phyloP scores from a whole-genome alignment of 140 eudicot species.

The Cichorium intybus region DNA sequence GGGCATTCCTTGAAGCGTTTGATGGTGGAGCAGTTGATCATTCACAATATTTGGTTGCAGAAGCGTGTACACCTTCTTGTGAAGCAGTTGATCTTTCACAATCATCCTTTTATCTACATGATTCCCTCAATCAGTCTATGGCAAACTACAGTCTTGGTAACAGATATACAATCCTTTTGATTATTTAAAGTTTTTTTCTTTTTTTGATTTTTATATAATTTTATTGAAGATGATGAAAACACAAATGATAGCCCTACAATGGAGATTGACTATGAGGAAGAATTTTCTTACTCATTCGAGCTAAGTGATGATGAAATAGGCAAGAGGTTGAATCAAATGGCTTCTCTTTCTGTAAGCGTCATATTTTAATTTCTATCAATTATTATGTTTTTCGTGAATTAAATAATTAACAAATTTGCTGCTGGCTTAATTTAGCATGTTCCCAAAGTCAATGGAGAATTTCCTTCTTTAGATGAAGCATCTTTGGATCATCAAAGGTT shows the following conservation, averaged over 20 bases:
- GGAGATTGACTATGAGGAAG: slow-evolving; percentile 41
- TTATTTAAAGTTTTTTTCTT: slow-evolving; percentile 15
- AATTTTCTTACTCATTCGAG: no score
- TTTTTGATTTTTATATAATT: slow-evolving; percentile 12
- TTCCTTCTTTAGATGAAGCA: slow-evolving; percentile 79
- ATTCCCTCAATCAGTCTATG: slow-evolving; percentile 53
- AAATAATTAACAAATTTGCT: no score
- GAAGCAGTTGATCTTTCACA: no score
- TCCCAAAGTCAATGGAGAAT: slow-evolving; percentile 81
- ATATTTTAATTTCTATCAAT: no score
- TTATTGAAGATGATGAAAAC: slow-evolving; percentile 50
- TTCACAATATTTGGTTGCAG: slow-evolving; percentile 46
- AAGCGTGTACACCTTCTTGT: slow-evolving; percentile 32
- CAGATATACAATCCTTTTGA: not conserved
- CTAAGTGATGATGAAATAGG: no score
- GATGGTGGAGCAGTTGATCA: no score
- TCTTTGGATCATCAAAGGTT: slow-evolving; percentile 82
- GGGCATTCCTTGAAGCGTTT: no score
- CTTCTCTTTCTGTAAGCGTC: no score
- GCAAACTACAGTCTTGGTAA: slow-evolving; percentile 58
- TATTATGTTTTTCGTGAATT: no score
- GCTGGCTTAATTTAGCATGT: no score
- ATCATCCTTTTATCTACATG: slow-evolving; percentile 44
- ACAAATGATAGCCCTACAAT: slow-evolving; percentile 49
- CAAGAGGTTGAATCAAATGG: no score